A percentile compares a stretch with the other conserved stretches of the same genome.
phyloP scores from a whole-genome alignment of 2,329 filamentous ascomycete species.

The Orbilia blumenaviensis region DNA sequence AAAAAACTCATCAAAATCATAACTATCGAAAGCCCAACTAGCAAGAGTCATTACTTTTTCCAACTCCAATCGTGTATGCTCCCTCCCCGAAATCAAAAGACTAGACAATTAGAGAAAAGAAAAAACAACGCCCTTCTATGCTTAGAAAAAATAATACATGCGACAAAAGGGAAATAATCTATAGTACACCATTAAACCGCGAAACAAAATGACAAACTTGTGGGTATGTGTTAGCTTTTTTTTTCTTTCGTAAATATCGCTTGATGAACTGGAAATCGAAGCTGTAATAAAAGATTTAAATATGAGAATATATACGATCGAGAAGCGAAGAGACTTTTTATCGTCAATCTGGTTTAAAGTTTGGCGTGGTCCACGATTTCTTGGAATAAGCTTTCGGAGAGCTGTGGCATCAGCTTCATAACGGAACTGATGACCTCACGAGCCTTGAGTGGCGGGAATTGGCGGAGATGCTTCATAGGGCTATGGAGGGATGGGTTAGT shows the following conservation, averaged over 20 bases:
- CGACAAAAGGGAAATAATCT: constrained; percentile 14
- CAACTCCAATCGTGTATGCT: constrained; percentile 24
- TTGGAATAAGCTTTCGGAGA: constrained; percentile 87
- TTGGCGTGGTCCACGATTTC: constrained; percentile 89
- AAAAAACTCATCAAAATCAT: no score
- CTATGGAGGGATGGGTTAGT: constrained; percentile 65
- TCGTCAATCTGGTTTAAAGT: constrained; percentile 27
- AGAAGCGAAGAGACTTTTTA: constrained; percentile 9
- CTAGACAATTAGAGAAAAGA: background rate
- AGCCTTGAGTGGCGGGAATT: constrained; percentile 83
- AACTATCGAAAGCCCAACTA: no score
- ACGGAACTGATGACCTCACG: constrained; percentile 79
- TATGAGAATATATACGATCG: constrained; percentile 15
- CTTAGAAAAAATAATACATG: background rate
- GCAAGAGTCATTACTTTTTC: constrained; percentile 10
- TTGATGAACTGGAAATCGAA: constrained; percentile 21
- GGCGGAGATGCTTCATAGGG: constrained; percentile 89
- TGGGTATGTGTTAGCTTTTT: constrained; percentile 44
- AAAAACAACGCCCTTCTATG: constrained; percentile 41
- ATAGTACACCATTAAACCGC: constrained; percentile 33
- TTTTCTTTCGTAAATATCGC: background rate
- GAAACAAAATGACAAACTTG: constrained; percentile 18
- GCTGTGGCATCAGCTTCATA: constrained; percentile 86
- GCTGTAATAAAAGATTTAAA: background rate
- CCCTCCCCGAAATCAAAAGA: constrained; percentile 3